Evolutionary conservation across 2,329 filamentous ascomycete genomes (phyloP).

Genomic region (Cladophialophora psammophila): DNA sequence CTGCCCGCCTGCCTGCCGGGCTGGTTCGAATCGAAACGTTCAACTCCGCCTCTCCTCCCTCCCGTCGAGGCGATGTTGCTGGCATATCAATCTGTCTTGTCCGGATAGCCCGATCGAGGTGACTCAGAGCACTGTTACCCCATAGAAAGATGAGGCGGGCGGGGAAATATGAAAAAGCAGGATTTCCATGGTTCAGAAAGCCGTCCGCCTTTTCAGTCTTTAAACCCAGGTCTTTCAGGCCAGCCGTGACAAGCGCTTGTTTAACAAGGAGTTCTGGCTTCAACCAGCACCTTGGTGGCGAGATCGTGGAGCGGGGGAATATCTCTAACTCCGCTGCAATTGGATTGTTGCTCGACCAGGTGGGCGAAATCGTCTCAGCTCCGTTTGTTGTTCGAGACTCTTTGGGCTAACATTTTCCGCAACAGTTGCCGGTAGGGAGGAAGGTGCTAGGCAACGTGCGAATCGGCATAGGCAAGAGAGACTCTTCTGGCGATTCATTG

Average conservation of each 20-base stretch:
- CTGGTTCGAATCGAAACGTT: no score
- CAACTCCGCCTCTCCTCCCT: no score
- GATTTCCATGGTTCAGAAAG: no score
- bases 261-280: neutral
- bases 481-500: neutral
- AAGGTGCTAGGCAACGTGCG: neutral
- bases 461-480: neutral
- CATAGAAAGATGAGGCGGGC: no score
- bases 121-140: no score
- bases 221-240: no score
- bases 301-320: neutral
- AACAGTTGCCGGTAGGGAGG: neutral
- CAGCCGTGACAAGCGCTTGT: neutral
- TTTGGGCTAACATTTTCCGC: neutral
- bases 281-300: neutral
- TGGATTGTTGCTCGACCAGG: neutral
- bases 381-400: neutral
- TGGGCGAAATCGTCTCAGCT: neutral
- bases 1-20: no score
- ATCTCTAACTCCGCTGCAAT: neutral
- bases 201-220: no score
- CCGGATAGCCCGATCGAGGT: no score
- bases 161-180: no score
- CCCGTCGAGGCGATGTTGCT: no score
- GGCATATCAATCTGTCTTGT: no score